Evolutionary conservation across 345 rosid genomes (phyloP), one percentile per base, ranked within the genome.

Genomic region (Eucalyptus decipiens): DNA sequence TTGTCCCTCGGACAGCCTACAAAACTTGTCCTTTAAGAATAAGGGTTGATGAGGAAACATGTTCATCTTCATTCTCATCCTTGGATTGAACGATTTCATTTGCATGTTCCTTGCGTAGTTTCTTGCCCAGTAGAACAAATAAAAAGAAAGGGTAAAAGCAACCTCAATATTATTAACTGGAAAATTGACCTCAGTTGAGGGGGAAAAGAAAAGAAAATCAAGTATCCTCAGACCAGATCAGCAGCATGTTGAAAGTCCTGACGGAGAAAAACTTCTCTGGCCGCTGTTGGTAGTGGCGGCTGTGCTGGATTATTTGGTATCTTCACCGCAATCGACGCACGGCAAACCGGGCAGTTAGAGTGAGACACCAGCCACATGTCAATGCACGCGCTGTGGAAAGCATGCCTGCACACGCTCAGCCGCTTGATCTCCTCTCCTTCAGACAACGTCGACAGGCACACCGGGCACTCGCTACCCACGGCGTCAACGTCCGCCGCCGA

Each of bases 331-430:
- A 96, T 95, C 45, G 91, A 45, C 48, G 97, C 96, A 4, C 99
- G 93, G 89, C 99, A 97, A 89, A 94, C 91, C 13, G 99, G 99
- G 65, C 99, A 97, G 89, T 90, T 95, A 11, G 95, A 58, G 43
- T 95, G 93, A 80, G 93, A 92, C 42, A 65, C 92, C 13, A 97
- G 92, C 99, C 99, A 97, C 92, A 5, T 11, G 54, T 95, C 94
- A 48, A 97, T 94, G 89, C 99, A 97, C 23, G 87, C 7, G 85
- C 92, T 93, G 60, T 96, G 99, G 87, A 97, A 97, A 8, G 94
- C 92, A 93, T 96, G 99, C 85, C 93, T 94, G 89, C 99, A 97
- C 42, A 67, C 92, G 88, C 92, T 94, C 11, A 97, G 89, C 72
- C 88, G 92, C 90, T 88, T 94, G 72, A 96, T 91, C 8, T 94